These are phyloP conservation scores for Eleusine coracana DNA, from an alignment of 176 grass and related monocot species.

Conservation along the genomic window DNA sequence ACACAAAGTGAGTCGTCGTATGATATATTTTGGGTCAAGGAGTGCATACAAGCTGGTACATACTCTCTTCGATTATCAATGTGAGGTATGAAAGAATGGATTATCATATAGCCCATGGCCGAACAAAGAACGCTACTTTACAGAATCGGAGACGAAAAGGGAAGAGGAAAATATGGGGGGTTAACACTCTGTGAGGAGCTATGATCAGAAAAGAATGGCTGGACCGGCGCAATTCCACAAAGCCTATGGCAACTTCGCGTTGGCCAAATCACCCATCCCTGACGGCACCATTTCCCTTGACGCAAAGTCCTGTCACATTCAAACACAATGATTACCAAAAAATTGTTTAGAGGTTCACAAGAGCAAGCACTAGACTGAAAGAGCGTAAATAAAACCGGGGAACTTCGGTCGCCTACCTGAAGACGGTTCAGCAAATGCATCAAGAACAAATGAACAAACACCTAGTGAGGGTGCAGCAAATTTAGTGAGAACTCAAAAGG, in stretches of 20 bases:
- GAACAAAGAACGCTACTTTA: conserved; percentile 52
- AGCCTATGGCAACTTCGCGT: conserved; percentile 65
- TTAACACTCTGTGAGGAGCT: conserved; percentile 5
- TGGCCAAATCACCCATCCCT: conserved; percentile 56
- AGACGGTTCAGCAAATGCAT: conserved; percentile 94
- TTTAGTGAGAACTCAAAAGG: conserved; percentile 30
- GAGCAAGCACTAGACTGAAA: not conserved
- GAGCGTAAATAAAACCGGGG: not conserved
- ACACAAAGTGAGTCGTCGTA: not conserved
- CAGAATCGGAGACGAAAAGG: conserved; percentile 15
- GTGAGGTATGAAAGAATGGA: conserved; percentile 56
- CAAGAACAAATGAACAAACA: conserved; percentile 99
- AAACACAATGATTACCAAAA: not conserved
- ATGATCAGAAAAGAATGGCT: conserved; percentile 30
- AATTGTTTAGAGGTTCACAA: not conserved
- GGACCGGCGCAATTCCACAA: not conserved
- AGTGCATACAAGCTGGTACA: conserved; percentile 34
- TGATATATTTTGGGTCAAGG: conserved; percentile 34
- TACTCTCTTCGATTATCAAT: conserved; percentile 7
- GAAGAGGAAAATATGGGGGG: not conserved
- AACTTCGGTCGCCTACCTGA: conserved; percentile 55
- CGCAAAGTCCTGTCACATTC: conserved; percentile 65
- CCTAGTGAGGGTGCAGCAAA: conserved; percentile 49
- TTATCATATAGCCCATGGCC: conserved; percentile 44
- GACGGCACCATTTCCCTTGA: conserved; percentile 56